Percentiles rank a stretch among this genome's conserved stretches.
These are phyloP conservation scores for Linnemannia hyalina DNA, from an alignment of 192 early-diverging fungal species.

Conservation along the genomic window DNA sequence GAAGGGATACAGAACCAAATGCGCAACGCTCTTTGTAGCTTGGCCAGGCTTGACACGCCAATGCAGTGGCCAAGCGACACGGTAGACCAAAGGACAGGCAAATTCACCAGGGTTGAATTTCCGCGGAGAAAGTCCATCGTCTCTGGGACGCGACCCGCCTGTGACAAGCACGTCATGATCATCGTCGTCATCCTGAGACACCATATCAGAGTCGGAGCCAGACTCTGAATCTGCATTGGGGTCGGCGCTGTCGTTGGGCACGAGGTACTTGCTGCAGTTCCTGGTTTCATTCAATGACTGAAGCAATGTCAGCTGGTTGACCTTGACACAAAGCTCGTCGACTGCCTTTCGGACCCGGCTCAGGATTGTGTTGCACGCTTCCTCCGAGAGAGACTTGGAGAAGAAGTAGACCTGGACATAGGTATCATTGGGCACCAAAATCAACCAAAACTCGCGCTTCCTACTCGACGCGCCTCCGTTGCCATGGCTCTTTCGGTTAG, in stretches of 20 bases:
- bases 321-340: slow-evolving; percentile 69
- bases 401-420: slow-evolving; percentile 77
- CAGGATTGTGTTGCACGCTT: slow-evolving; percentile 67
- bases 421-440: slow-evolving; percentile 65
- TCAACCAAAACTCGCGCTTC: slow-evolving; percentile 74
- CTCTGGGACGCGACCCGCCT: slow-evolving; percentile 19
- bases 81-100: slow-evolving; percentile 76
- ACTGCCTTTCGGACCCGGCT: slow-evolving; percentile 67
- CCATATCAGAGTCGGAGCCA: slow-evolving; percentile 60
- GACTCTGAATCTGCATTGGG: slow-evolving; percentile 41
- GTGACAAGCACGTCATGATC: slow-evolving; percentile 64
- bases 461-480: background rate
- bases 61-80: slow-evolving; percentile 75
- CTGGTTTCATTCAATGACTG: slow-evolving; percentile 71
- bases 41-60: slow-evolving; percentile 78
- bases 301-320: slow-evolving; percentile 75
- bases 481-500: slow-evolving; percentile 25
- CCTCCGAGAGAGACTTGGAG: slow-evolving; percentile 69
- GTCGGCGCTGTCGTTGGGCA: slow-evolving; percentile 31
- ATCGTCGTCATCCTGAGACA: slow-evolving; percentile 71
- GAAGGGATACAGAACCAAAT: slow-evolving; percentile 65
- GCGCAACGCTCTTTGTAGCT: slow-evolving; percentile 72
- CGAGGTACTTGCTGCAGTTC: slow-evolving; percentile 68
- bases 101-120: slow-evolving; percentile 75
- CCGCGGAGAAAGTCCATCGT: slow-evolving; percentile 35